A percentile compares a stretch with the other conserved stretches of the same genome.
These are phyloP conservation scores for Dactylellina parvicollis DNA, from an alignment of 2,329 filamentous ascomycete genomes.

Conservation along the genomic window DNA sequence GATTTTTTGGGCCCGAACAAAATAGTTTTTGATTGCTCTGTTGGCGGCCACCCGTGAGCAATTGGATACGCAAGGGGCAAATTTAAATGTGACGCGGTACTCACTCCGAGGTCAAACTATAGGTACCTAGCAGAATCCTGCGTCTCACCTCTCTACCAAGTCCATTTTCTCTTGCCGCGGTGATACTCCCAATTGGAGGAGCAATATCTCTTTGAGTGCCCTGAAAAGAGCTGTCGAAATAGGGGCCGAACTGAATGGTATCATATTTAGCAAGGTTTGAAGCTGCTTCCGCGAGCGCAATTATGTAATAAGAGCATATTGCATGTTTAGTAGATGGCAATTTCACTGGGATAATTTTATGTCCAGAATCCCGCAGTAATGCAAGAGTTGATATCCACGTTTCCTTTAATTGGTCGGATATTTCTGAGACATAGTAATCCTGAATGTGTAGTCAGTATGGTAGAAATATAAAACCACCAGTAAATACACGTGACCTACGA, in stretches of 20 bases:
- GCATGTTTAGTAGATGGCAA: slow-evolving; percentile 85
- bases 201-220: neutral
- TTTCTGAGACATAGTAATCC: slow-evolving; percentile 89
- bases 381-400: slow-evolving; percentile 75
- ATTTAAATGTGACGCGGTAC: neutral
- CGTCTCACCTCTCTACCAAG: slow-evolving; percentile 88
- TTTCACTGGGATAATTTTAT: slow-evolving; percentile 77
- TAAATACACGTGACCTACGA: slow-evolving; percentile 56
- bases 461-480: neutral
- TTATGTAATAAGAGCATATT: slow-evolving; percentile 91
- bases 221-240: neutral
- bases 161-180: slow-evolving; percentile 75
- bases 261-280: slow-evolving; percentile 98
- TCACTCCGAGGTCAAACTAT: slow-evolving; percentile 80
- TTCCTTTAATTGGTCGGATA: slow-evolving; percentile 74
- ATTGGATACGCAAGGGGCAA: neutral
- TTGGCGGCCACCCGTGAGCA: neutral
- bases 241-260: slow-evolving; percentile 86
- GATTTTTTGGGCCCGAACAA: slow-evolving; percentile 89
- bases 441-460: slow-evolving; percentile 62
- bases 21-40: slow-evolving; percentile 89
- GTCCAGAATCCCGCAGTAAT: slow-evolving; percentile 72
- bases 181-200: slow-evolving; percentile 14
- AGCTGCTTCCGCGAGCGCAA: slow-evolving; percentile 92
- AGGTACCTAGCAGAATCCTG: slow-evolving; percentile 87